A percentile compares a stretch with the other conserved stretches of the same genome.
phyloP scores from a whole-genome alignment of 805 yeast genomes.

The Candida broadrunensis region DNA sequence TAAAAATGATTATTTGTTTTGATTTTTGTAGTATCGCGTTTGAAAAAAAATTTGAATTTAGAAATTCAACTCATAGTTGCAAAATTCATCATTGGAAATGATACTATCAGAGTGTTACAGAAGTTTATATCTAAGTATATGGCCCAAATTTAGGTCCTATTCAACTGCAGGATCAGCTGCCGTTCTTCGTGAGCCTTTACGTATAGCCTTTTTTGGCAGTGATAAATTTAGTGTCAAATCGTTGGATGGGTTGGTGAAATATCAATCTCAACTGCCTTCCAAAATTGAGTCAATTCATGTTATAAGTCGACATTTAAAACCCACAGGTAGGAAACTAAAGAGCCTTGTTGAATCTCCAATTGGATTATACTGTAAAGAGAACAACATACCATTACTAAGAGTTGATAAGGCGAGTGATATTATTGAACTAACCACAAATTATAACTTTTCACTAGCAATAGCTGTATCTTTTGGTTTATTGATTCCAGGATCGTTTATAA shows the following conservation, averaged over 20 bases:
- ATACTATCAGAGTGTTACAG: neutral
- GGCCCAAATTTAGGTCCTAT: neutral
- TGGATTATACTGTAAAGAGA: conserved; percentile 32
- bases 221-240: conserved; percentile 66
- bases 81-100: too few species aligned
- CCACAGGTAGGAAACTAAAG: conserved; percentile 56
- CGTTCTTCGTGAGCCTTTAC: conserved; percentile 8
- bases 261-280: conserved; percentile 9
- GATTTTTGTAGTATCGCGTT: neutral
- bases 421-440: conserved; percentile 11
- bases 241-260: conserved; percentile 35
- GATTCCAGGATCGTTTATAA: conserved; percentile 64
- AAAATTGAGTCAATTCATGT: conserved; percentile 48
- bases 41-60: neutral
- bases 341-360: conserved; percentile 52
- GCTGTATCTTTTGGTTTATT: conserved; percentile 90
- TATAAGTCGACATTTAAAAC: conserved; percentile 62
- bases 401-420: conserved; percentile 52
- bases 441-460: conserved; percentile 60
- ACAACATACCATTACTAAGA: conserved; percentile 37
- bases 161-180: conserved; percentile 1
- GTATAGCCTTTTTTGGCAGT: conserved; percentile 73
- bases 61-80: too few species aligned
- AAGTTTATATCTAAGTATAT: too few species aligned
- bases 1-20: neutral